Percentiles rank a stretch among this genome's conserved stretches.
phyloP scores from a whole-genome alignment of 352 stramenopile species.

The Phytophthora sp. region DNA sequence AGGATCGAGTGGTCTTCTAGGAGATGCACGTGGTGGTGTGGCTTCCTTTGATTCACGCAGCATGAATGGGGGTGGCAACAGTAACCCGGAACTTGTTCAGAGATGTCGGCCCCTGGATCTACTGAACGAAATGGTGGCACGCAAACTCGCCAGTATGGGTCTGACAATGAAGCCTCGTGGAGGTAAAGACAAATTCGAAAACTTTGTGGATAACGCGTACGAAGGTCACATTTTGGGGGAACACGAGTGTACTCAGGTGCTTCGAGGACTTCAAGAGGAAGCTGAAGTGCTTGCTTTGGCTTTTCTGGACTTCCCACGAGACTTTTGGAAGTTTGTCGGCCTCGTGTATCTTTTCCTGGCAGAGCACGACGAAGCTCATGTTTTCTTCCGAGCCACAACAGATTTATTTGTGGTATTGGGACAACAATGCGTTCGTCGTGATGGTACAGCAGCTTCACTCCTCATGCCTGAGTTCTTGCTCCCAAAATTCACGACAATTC shows the following conservation, averaged over 20 bases:
- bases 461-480: slow-evolving; percentile 67
- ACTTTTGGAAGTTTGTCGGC: slow-evolving; percentile 82
- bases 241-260: slow-evolving; percentile 40
- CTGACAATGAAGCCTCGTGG: slow-evolving; percentile 45
- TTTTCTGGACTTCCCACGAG: slow-evolving; percentile 77
- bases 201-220: slow-evolving; percentile 59
- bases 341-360: slow-evolving; percentile 57
- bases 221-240: slow-evolving; percentile 51
- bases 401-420: slow-evolving; percentile 50
- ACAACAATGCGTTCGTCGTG: slow-evolving; percentile 51
- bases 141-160: slow-evolving; percentile 40
- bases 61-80: slow-evolving; percentile 27
- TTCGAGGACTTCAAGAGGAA: slow-evolving; percentile 55
- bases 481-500: slow-evolving; percentile 43
- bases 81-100: slow-evolving; percentile 54
- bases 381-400: slow-evolving; percentile 45
- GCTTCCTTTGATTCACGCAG: slow-evolving; percentile 44
- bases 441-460: slow-evolving; percentile 47
- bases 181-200: slow-evolving; percentile 75
- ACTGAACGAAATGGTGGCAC: slow-evolving; percentile 55
- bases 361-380: slow-evolving; percentile 54
- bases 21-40: slow-evolving; percentile 22
- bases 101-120: slow-evolving; percentile 66
- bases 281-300: slow-evolving; percentile 56
- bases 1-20: slow-evolving; percentile 23